Base-by-base conservation (phyloP, 2,329 filamentous ascomycete species). In the Pyricularia sp. region DNA sequence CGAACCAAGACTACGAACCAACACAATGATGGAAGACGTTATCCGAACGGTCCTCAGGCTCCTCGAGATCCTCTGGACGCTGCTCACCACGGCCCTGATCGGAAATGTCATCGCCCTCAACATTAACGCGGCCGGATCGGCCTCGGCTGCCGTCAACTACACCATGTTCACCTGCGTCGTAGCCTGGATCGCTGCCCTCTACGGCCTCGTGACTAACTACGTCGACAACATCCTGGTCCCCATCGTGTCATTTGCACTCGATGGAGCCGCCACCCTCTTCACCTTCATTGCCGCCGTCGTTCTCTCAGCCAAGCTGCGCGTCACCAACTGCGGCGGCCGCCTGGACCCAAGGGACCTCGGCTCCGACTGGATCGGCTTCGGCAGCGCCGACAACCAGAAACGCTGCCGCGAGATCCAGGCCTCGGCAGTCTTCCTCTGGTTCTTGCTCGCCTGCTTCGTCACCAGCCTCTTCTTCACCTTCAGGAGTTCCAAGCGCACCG, bases 331-430 rank as follows among this genome's bases (percentile, higher is more conserved):
- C 80, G 81, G 82, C 73, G 86, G 88, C 74, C 25, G 71, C 59
- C 76, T 82, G 68, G 65, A 77, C 61, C 71, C 74, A 10, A 66
- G 72, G 10, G 73, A 76, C 69, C 71, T 79, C 61, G 74, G 77
- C 33, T 61, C 73, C 73, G 84, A 85, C 78, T 85, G 83, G 79
- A 87, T 92, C 76, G 89, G 83, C 30, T 90, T 84, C 76, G 89
- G 89, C 69, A 88, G 88, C 64, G 70, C 72, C 71, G 76, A 89
- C 78, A 81, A 84, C 70, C 78, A 82, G 76, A 88, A 89, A 81
- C 86, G 90, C 72, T 94, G 92, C 80, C 88, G 86, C 71, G 88
- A 92, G 79, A 86, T 92, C 20, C 91, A 94, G 81, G 91, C 91
- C 55, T 85, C 86, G 71, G 87, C 86, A 42, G 90, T 87, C 55